These are phyloP conservation scores for Digitaria exilis DNA, from an alignment of 202 grass and related monocot genomes.

Conservation along the genomic window DNA sequence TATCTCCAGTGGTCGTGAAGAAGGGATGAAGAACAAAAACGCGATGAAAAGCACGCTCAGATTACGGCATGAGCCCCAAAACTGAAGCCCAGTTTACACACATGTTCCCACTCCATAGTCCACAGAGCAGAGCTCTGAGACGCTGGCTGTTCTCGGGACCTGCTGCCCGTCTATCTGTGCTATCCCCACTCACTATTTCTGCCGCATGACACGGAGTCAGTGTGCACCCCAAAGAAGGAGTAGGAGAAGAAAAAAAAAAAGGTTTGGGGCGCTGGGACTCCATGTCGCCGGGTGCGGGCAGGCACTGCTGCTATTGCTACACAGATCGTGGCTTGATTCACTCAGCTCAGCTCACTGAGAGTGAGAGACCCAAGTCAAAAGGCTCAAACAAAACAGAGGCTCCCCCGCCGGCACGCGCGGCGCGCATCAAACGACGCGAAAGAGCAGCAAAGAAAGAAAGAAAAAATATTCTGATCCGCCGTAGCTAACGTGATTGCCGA, in stretches of 20 bases:
- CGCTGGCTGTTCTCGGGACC: not conserved
- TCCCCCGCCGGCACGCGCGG: not conserved
- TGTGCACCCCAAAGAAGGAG: not conserved
- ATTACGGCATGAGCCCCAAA: not conserved
- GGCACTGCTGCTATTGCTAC: not conserved
- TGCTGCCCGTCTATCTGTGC: not conserved
- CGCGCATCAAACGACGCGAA: constrained; percentile 34
- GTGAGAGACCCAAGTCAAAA: constrained; percentile 33
- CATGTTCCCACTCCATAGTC: not conserved
- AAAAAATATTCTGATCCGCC: not conserved
- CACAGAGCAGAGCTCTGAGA: not conserved
- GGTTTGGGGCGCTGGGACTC: not conserved
- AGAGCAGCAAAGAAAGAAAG: not conserved
- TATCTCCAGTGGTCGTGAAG: too few species aligned
- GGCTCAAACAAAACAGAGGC: not conserved
- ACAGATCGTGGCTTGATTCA: constrained; percentile 27
- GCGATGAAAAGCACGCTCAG: too few species aligned
- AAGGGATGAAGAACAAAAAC: too few species aligned
- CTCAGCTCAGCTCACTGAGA: too few species aligned
- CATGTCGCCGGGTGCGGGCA: not conserved
- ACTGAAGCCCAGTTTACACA: not conserved
- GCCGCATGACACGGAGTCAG: constrained; percentile 15
- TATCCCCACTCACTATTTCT: constrained; percentile 6
- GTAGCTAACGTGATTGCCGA: not conserved
- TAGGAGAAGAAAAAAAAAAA: too few species aligned